Evolutionary conservation across 1,284 basidiomycete species (phyloP), one percentile per base, ranked within the genome.

Genomic region (Serendipita sp.): DNA sequence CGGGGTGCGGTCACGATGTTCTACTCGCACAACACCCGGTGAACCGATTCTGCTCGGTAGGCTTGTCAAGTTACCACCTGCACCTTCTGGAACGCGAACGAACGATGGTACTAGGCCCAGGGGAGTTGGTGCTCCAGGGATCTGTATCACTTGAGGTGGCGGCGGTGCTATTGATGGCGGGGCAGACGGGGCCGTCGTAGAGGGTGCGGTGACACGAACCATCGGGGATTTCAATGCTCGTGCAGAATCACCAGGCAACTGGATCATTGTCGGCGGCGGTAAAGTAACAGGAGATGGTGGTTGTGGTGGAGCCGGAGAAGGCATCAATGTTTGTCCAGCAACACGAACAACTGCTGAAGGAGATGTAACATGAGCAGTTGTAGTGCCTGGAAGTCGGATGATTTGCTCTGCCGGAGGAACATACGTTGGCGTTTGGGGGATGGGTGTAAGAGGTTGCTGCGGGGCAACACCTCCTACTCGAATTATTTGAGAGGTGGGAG

Each of bases 201-300:
- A 49, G 17, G 47, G 32, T 32, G 53, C 53, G 32, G 53, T 34
- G 17, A 58, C 53, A 10, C 53, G 26, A n/a, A 58, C 53, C 53
- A 58, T 58, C 10, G 53, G 53, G 15, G 53, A 58, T 32, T 58
- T 58, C 22, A 35, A 22, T 32, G 53, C 4, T 35, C 34, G 17
- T 58, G 29, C 32, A 34, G 4, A 10, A n/a, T 30, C 34, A 32
- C 34, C 34, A n/a, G 53, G 53, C 10, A 58, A 32, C 17, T 58
- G 53, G 10, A 58, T 58, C 34, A 35, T 58, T 35, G 53, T 58
- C 29, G 53, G 53, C n/a, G 53, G 53, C 15, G n/a, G 53, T n/a
- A 32, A 34, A 10, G 17, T 30, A 49, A 8, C 47, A 8, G 29
- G 53, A 32, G 34, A 4, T 58, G 8, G n/a, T 8, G 5, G 45